Evolutionary conservation across 2,329 filamentous ascomycete species (phyloP), one percentile per base, ranked within the genome.

Genomic region (Fusarium setosum): DNA sequence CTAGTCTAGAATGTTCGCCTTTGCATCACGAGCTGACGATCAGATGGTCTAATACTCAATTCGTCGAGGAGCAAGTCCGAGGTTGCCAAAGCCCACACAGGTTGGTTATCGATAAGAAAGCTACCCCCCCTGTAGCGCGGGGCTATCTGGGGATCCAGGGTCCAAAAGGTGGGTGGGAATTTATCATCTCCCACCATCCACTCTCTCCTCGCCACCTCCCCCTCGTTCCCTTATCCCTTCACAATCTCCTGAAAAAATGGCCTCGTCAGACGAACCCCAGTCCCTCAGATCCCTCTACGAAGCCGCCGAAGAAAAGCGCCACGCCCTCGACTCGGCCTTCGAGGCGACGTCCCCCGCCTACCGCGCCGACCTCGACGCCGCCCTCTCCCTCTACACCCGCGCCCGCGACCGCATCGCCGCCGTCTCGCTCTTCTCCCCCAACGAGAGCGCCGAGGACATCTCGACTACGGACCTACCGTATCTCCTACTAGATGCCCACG

Each of bases 361-460:
- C 79, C 88, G 88, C 74, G 85, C 90, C 67, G 88, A 88, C 71
- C 84, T 97, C 68, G 82, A 83, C 60, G 79, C 83, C 35, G 87
- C 92, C 37, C 88, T 97, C 69, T 79, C 86, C 65, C 86, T 88
- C 52, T 95, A 97, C 79, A 84, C 91, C 72, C 84, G 91, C 76
- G 94, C 92, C 76, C 83, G 91, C 59, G 82, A 87, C 59, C 86
- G 92, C 56, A 88, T 92, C 65, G 83, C 88, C 67, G 84, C 88
- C 60, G 83, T 96, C 23, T 90, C 92, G 1, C 83, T 99, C 52
- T 98, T 98, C 85, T 97, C 93, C 69, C 84, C 89, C 32, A 99
- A 99, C 78, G 96, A 99, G 78, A 86, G 87, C 1, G 79, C 95
- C 35, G 96, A 99, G 63, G 96, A 99, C 79, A 82, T 97, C 29